Evolutionary conservation across 805 yeast genomes (phyloP).

Genomic region (Candida odintsovae): DNA sequence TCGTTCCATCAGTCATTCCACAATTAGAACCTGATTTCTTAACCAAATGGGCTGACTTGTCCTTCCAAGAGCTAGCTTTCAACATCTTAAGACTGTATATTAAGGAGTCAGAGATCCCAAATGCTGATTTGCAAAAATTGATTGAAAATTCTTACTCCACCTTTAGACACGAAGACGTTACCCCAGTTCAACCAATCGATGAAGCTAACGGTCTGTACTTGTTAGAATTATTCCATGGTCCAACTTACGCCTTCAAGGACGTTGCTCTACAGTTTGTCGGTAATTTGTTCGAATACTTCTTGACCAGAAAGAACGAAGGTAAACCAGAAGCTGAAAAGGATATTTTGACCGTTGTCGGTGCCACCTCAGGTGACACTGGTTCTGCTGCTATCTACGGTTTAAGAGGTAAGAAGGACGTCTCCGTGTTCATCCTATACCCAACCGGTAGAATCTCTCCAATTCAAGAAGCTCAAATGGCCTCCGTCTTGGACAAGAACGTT

Average conservation of each 20-base stretch:
- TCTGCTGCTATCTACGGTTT: slow-evolving; percentile 98
- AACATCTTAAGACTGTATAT: slow-evolving; percentile 81
- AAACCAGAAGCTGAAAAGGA: slow-evolving; percentile 57
- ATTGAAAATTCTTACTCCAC: slow-evolving; percentile 78
- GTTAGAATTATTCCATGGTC: slow-evolving; percentile 96
- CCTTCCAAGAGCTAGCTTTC: slow-evolving; percentile 84
- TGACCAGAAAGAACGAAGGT: slow-evolving; percentile 63
- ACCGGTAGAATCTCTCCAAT: slow-evolving; percentile 96
- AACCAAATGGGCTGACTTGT: slow-evolving; percentile 61
- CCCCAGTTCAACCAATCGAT: slow-evolving; percentile 70
- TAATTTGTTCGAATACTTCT: slow-evolving; percentile 88
- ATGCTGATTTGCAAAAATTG: slow-evolving; percentile 57
- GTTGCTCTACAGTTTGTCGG: slow-evolving; percentile 98
- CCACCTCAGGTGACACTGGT: slow-evolving; percentile 98
- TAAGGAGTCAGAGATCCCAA: slow-evolving; percentile 63
- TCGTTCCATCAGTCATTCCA: slow-evolving; percentile 82
- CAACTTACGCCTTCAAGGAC: slow-evolving; percentile 98
- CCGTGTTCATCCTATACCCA: slow-evolving; percentile 93
- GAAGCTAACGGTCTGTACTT: slow-evolving; percentile 56
- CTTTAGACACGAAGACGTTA: slow-evolving; percentile 81
- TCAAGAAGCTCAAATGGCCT: slow-evolving; percentile 98
- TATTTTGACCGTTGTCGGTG: slow-evolving; percentile 93
- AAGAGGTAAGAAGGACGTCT: slow-evolving; percentile 95
- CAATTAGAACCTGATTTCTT: slow-evolving; percentile 47
- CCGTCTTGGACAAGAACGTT: slow-evolving; percentile 87